Conservation (phyloP, 805 yeast species). For the Cyberlindnera americana region DNA sequence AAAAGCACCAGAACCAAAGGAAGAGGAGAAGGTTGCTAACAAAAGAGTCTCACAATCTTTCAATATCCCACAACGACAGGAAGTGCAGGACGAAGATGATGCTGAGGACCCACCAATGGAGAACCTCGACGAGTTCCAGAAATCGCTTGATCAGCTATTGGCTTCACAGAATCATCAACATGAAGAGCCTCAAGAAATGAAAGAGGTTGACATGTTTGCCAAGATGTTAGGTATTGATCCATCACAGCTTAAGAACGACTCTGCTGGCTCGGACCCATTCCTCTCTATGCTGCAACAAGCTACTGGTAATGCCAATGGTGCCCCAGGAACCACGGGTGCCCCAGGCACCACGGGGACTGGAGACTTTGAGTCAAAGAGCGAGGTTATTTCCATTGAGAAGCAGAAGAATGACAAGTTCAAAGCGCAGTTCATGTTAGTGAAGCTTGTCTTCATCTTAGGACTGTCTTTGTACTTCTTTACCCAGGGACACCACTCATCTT, state of each 20-base stretch:
- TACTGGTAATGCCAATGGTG: slow-evolving; percentile 4
- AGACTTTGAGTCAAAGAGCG: slow-evolving; percentile 9
- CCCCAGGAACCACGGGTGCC: neutral
- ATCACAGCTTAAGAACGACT: neutral
- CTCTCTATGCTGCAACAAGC: slow-evolving; percentile 14
- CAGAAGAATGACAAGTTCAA: slow-evolving; percentile 22
- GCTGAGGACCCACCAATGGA: slow-evolving; percentile 8
- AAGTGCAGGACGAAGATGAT: slow-evolving; percentile 9
- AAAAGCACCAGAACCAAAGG: neutral
- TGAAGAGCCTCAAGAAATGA: neutral
- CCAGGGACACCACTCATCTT: slow-evolving; percentile 13
- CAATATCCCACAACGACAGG: neutral
- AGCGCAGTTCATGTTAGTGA: slow-evolving; percentile 21
- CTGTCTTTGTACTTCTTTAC: slow-evolving; percentile 14
- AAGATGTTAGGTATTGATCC: slow-evolving; percentile 9
- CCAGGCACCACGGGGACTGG: neutral
- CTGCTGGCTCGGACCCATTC: slow-evolving; percentile 13
- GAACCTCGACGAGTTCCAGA: slow-evolving; percentile 21
- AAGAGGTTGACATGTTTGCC: slow-evolving; percentile 10
- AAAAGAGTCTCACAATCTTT: slow-evolving; percentile 22
- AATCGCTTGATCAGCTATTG: slow-evolving; percentile 20
- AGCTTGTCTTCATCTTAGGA: slow-evolving; percentile 5
- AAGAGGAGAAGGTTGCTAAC: neutral
- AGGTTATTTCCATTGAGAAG: slow-evolving; percentile 15
- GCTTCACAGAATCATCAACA: slow-evolving; percentile 9